phyloP scores from a whole-genome alignment of 371 early-diverging fungal species.

The Dichotomocladium elegans region DNA sequence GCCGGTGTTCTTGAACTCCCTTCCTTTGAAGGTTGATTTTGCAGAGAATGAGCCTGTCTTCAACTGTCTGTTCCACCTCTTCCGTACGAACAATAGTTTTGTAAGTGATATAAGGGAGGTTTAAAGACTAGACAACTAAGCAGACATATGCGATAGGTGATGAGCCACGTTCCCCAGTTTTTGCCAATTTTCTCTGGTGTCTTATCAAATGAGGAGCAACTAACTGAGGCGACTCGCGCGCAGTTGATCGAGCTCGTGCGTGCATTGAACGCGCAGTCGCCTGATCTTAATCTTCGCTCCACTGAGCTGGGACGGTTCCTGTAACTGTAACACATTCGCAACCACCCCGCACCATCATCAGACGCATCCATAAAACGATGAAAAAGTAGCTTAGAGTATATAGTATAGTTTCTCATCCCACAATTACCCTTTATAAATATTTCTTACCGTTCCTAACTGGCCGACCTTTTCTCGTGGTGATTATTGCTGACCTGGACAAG shows the following conservation, averaged over 20 bases:
- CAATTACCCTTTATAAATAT: not conserved
- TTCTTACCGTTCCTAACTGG: not conserved
- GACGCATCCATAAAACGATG: not conserved
- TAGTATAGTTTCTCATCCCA: not conserved
- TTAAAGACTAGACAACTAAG: no score
- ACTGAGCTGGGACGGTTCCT: slow-evolving; percentile 35
- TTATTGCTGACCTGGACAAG: no score
- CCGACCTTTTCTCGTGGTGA: no score
- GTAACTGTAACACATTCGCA: slow-evolving; percentile 16
- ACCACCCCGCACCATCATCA: not conserved
- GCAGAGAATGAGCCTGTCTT: slow-evolving; percentile 79
- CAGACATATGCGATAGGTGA: slow-evolving; percentile 12
- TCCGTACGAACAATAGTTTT: slow-evolving; percentile 50
- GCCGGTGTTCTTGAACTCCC: slow-evolving; percentile 61
- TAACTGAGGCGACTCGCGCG: slow-evolving; percentile 44
- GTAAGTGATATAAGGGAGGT: no score
- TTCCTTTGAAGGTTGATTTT: slow-evolving; percentile 79
- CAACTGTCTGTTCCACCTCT: slow-evolving; percentile 58
- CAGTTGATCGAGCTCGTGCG: slow-evolving; percentile 58
- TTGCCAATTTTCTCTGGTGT: slow-evolving; percentile 46
- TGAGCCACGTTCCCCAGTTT: slow-evolving; percentile 35
- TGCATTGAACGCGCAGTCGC: slow-evolving; percentile 42
- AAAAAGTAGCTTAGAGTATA: not conserved
- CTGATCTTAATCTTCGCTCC: slow-evolving; percentile 29
- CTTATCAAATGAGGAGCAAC: slow-evolving; percentile 48